Evolutionary conservation across 2,329 filamentous ascomycete genomes (phyloP), one percentile per base, ranked within the genome.

Genomic region (Tolypocladium endophyticum): DNA sequence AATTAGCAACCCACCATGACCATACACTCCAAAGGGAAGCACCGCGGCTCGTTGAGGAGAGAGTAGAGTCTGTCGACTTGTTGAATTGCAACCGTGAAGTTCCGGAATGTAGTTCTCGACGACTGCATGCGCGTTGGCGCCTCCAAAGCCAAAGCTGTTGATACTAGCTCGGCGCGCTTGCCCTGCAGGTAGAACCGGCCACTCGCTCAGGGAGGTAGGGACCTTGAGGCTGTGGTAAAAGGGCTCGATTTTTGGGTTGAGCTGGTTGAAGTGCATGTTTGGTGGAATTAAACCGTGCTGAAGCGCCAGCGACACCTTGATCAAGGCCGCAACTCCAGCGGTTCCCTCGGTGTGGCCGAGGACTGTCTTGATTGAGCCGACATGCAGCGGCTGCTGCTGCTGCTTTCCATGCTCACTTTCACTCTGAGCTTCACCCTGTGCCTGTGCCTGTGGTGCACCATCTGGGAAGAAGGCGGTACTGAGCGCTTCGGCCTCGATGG

Each of bases 141-240:
- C n/a, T n/a, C n/a, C n/a, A n/a, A n/a, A n/a, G 0, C 77, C 77
- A 56, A 79, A 79, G 23, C 67, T 67, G 59, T 72, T 71, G 39
- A 72, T 62, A 55, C 65, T 68, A 1, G 62, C 67, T 1, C 69
- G 63, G 3, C 59, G 57, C 4, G 57, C 58, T 0, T 57, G 38
- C 9, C 60, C 63, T 1, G 50, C 30, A 0, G 58, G n/a, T 14
- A 39, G 11, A 2, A 58, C 43, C 5, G 67, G 68, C 67, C 67
- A 69, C 9, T 65, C 57, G 12, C 23, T 63, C 9, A 63, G 18
- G 8, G 61, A 57, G 1, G 61, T 64, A 0, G 67, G 62, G 20
- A 71, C 59, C 39, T 65, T 41, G 3, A 71, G 58, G 4, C 63
- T 55, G 0, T n/a, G 25, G 52, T 65, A 69, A 33, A 65, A 72